phyloP scores from a whole-genome alignment of 352 stramenopile genomes.

The Plasmopara viticola region DNA sequence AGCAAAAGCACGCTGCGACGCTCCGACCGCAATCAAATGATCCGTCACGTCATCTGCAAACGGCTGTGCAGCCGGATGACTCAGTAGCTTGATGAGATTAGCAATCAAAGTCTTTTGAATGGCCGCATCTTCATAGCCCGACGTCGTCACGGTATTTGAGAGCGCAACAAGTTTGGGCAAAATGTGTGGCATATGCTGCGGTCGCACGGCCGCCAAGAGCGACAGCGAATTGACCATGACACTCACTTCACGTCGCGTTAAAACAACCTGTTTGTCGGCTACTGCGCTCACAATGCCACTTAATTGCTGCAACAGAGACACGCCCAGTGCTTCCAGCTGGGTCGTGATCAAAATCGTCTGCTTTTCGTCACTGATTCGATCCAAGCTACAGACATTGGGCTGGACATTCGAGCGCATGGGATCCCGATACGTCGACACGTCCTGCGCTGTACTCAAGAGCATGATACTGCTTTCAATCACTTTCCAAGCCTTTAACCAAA shows the following conservation, averaged over 20 bases:
- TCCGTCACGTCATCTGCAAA: conserved; percentile 72
- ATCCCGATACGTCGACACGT: conserved; percentile 61
- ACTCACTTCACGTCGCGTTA: conserved; percentile 48
- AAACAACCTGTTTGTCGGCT: conserved; percentile 11
- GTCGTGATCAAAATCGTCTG: conserved; percentile 31
- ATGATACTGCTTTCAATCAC: conserved; percentile 46
- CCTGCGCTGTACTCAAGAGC: conserved; percentile 44
- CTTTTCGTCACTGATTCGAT: conserved; percentile 26
- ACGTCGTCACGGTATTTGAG: conserved; percentile 20
- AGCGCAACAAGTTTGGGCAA: conserved; percentile 43
- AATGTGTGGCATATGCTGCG: conserved; percentile 50
- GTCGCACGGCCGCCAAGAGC: conserved; percentile 49
- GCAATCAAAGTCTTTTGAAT: conserved; percentile 59
- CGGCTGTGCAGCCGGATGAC: conserved; percentile 44
- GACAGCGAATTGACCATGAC: conserved; percentile 66
- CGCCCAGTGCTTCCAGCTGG: conserved; percentile 35
- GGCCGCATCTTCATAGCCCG: conserved; percentile 25
- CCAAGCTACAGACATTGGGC: conserved; percentile 58
- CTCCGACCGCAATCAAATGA: conserved; percentile 57
- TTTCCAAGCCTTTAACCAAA: conserved; percentile 62
- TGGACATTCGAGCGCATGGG: conserved; percentile 68
- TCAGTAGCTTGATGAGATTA: conserved; percentile 68
- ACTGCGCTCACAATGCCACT: conserved; percentile 26
- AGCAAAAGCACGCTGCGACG: conserved; percentile 66
- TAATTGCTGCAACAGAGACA: conserved; percentile 34